Evolutionary conservation across 1,284 basidiomycete genomes (phyloP).

Genomic region (Cutaneotrichosporon sp.): DNA sequence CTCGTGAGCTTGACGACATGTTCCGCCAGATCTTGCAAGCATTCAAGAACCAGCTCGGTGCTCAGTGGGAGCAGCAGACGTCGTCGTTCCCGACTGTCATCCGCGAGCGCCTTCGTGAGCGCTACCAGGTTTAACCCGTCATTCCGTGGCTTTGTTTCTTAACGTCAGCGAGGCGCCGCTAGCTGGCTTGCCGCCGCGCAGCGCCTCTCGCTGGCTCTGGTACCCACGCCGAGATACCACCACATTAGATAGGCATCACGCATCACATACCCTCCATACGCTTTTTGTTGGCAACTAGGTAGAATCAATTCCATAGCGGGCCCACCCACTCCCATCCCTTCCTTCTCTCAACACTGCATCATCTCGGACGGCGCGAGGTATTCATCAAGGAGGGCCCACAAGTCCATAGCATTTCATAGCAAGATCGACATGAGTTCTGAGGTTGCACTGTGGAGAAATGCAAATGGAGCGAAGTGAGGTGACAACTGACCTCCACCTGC

Average conservation of each 20-base stretch:
- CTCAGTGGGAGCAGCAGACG: constrained; percentile 43
- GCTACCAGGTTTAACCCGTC: constrained; percentile 46
- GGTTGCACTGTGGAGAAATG: constrained; percentile 1
- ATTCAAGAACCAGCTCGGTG: constrained; percentile 49
- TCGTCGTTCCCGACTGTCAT: constrained; percentile 48
- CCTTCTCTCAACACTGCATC: constrained; percentile 16
- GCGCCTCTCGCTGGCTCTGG: constrained; percentile 6
- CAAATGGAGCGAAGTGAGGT: background rate
- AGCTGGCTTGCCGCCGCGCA: background rate
- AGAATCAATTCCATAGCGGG: constrained; percentile 16
- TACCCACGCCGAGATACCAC: constrained; percentile 29
- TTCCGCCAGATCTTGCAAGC: constrained; percentile 62
- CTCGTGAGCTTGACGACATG: constrained; percentile 82
- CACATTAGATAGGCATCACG: constrained; percentile 28
- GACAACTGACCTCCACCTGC: constrained; percentile 4
- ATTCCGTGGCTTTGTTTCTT: background rate
- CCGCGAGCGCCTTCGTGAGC: constrained; percentile 47
- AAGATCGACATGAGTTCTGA: constrained; percentile 10
- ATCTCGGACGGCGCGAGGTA: constrained; percentile 28
- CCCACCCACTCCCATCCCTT: constrained; percentile 3
- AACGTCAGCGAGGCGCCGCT: background rate
- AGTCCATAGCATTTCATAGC: constrained; percentile 29
- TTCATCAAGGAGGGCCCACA: constrained; percentile 15
- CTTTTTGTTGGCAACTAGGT: constrained; percentile 22
- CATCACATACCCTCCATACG: constrained; percentile 32